Evolutionary conservation across 768 basidiomycete genomes (phyloP).

Genomic region (Rossbeevera mucosa): DNA sequence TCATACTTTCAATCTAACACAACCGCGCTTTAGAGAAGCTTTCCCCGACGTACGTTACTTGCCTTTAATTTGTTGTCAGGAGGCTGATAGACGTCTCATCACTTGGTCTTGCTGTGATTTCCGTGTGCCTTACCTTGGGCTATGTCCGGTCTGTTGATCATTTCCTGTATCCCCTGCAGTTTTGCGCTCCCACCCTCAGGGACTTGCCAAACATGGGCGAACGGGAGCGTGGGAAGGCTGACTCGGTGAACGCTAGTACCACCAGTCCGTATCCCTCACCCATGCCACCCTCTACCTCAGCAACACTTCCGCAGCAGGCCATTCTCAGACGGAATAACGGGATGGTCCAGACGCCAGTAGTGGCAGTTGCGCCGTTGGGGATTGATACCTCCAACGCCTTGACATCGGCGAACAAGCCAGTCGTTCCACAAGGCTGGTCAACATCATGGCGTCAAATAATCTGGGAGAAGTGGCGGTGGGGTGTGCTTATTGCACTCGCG

Average conservation of each 20-base stretch:
- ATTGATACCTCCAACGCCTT: constrained; percentile 19
- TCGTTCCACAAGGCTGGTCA: constrained; percentile 47
- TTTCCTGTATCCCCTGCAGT: constrained; percentile 41
- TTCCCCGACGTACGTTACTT: constrained; percentile 75
- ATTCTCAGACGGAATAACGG: constrained; percentile 17
- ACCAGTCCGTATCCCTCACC: constrained; percentile 15
- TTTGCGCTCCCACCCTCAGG: constrained; percentile 57
- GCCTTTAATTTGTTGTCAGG: constrained; percentile 17
- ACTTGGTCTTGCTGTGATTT: constrained; percentile 15
- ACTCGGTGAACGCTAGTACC: constrained; percentile 20
- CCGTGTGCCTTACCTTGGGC: constrained; percentile 12
- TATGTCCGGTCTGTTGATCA: constrained; percentile 18
- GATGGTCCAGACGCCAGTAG: constrained; percentile 20
- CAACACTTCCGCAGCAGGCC: constrained; percentile 20
- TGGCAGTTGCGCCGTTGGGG: constrained; percentile 1
- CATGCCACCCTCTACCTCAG: constrained; percentile 17
- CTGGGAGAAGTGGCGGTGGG: constrained; percentile 86
- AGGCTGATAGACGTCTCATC: constrained; percentile 20
- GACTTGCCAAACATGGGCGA: constrained; percentile 94
- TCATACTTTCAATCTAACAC: constrained; percentile 80
- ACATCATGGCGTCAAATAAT: constrained; percentile 60
- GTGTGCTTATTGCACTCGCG: constrained; percentile 70
- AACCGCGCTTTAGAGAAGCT: constrained; percentile 78
- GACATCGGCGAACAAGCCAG: constrained; percentile 27
- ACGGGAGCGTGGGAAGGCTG: constrained; percentile 57